Evolutionary conservation across 2,329 filamentous ascomycete species (phyloP).

Genomic region (Ceratocystis colombiana): DNA sequence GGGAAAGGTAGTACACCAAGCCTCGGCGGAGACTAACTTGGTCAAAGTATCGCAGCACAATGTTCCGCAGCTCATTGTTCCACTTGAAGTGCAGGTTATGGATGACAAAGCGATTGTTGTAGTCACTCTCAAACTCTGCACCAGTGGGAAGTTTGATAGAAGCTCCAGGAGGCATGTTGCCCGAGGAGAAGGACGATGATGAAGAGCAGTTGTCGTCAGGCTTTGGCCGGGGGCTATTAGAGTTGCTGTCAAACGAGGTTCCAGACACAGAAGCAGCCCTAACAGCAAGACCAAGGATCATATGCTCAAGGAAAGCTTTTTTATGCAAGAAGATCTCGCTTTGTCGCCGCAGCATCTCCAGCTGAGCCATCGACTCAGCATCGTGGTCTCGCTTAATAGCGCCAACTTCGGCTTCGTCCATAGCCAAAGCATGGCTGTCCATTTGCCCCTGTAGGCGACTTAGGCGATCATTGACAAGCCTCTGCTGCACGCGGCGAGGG

Average conservation of each 20-base stretch:
- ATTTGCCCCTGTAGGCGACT: slow-evolving; percentile 71
- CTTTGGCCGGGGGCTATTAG: neutral
- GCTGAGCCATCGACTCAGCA: slow-evolving; percentile 44
- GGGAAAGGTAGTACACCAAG: slow-evolving; percentile 95
- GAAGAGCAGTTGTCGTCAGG: slow-evolving; percentile 30
- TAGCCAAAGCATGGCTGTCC: slow-evolving; percentile 57
- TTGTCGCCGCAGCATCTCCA: slow-evolving; percentile 50
- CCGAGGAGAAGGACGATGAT: slow-evolving; percentile 32
- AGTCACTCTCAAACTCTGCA: slow-evolving; percentile 82
- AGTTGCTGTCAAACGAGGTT: slow-evolving; percentile 14
- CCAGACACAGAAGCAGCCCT: slow-evolving; percentile 17
- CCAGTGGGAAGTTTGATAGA: slow-evolving; percentile 58
- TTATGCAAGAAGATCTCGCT: slow-evolving; percentile 48
- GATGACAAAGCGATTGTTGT: slow-evolving; percentile 95
- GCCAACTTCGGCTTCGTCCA: slow-evolving; percentile 66
- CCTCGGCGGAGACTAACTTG: slow-evolving; percentile 92
- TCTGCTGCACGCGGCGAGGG: slow-evolving; percentile 75
- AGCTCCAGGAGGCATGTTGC: slow-evolving; percentile 44
- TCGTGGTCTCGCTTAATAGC: slow-evolving; percentile 46
- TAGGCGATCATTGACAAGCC: slow-evolving; percentile 72
- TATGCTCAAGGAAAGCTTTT: slow-evolving; percentile 48
- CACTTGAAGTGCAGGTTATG: slow-evolving; percentile 97
- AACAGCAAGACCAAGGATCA: slow-evolving; percentile 34
- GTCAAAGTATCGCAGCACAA: slow-evolving; percentile 92
- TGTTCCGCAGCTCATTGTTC: slow-evolving; percentile 93